A percentile compares a stretch with the other conserved stretches of the same genome.
These are phyloP conservation scores for Fusarium sterilihyphosum DNA, from an alignment of 2,329 filamentous ascomycete species.

Conservation along the genomic window DNA sequence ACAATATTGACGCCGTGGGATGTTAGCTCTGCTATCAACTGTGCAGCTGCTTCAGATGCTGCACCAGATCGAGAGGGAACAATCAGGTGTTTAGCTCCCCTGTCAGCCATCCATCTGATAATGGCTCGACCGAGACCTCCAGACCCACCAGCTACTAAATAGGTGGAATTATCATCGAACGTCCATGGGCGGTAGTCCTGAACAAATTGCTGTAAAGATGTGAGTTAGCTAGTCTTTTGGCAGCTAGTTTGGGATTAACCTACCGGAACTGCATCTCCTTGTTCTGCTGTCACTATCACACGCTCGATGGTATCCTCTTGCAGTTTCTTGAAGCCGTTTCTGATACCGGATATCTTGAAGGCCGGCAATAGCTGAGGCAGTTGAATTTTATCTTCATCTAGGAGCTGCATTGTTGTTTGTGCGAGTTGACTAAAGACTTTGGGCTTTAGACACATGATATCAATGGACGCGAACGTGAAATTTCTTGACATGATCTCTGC, in stretches of 20 bases:
- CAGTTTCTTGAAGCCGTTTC: not conserved
- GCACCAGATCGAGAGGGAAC: slow-evolving; percentile 44
- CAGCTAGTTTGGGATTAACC: accelerated
- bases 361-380: accelerated
- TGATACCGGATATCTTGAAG: not conserved
- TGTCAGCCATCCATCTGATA: slow-evolving; percentile 21
- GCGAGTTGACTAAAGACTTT: not conserved
- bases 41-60: slow-evolving; percentile 26
- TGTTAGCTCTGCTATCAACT: slow-evolving; percentile 17
- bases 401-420: not conserved
- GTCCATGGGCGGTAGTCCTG: accelerated
- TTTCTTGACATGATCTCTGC: not conserved
- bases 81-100: slow-evolving; percentile 43
- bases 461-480: not conserved
- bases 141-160: slow-evolving; percentile 35
- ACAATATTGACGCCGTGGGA: not conserved
- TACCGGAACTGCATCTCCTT: not conserved
- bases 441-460: not conserved
- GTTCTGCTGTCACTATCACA: not conserved
- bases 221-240: accelerated
- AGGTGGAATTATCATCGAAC: not conserved
- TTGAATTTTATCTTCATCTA: accelerated
- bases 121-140: slow-evolving; percentile 39
- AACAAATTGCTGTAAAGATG: not conserved
- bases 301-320: not conserved